Evolutionary conservation across 208 protist species (phyloP).

Genomic region (Vickermania ingenoplastis): DNA sequence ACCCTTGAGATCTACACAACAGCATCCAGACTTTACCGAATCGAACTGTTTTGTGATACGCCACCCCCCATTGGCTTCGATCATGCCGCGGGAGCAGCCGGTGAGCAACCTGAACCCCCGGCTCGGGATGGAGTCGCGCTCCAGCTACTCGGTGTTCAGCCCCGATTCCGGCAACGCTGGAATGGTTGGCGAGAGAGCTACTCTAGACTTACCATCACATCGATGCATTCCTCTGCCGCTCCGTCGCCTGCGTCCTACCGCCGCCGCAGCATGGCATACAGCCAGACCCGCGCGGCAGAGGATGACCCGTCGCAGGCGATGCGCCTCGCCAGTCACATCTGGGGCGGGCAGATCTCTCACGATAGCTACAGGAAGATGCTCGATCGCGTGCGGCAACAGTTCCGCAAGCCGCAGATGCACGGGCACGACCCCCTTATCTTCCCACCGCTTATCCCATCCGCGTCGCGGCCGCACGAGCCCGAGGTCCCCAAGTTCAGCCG

Average conservation of each 20-base stretch:
- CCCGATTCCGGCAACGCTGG: not conserved
- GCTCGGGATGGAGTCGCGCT: not conserved
- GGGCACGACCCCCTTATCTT: conserved; percentile 30
- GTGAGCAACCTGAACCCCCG: too few species aligned
- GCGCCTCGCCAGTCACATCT: conserved; percentile 16
- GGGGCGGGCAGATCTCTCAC: conserved; percentile 12
- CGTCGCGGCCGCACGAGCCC: conserved; percentile 20
- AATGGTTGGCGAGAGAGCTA: not conserved
- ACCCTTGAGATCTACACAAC: too few species aligned
- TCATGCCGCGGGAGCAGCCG: too few species aligned
- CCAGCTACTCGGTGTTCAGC: not conserved
- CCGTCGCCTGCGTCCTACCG: not conserved
- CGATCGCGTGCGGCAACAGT: conserved; percentile 38
- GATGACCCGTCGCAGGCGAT: too few species aligned
- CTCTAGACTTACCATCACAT: not conserved
- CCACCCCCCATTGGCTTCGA: too few species aligned
- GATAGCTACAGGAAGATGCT: conserved; percentile 42
- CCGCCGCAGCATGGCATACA: not conserved
- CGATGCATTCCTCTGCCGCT: not conserved
- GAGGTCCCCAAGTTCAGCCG: conserved; percentile 21
- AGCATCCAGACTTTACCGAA: too few species aligned
- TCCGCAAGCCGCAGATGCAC: conserved; percentile 12
- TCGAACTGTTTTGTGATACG: too few species aligned
- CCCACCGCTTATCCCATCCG: conserved; percentile 29
- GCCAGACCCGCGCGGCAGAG: not conserved